Evolutionary conservation across 176 grass and related monocot genomes (phyloP), one percentile per base, ranked within the genome.

Genomic region (Phoenix dactylifera): DNA sequence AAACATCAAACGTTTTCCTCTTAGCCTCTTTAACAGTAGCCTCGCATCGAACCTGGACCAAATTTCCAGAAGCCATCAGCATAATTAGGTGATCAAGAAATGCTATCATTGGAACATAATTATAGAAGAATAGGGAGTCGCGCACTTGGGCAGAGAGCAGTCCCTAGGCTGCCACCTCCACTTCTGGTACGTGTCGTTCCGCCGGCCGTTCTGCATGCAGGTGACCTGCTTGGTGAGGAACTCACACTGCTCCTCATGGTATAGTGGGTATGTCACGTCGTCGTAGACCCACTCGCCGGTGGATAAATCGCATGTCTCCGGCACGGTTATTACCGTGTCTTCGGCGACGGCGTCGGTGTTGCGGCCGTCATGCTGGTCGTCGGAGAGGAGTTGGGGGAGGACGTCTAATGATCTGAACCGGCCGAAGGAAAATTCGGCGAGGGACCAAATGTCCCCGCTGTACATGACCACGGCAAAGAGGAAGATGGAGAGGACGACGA

Each of bases 1-100:
- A 63, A 98, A 98, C 73, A 92, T 80, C 1, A 98, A 55, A 22
- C 87, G 64, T 73, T 98, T 98, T 55, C 85, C 85, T 14, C 93
- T 52, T 68, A 97, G 76, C 66, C 72, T 51, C 72, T 85, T 77
- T 81, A 97, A 64, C 56, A 91, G 75, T n/a, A 89, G 18, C 53
- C 79, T 66, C 5, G 93, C 84, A 16, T 97, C 84, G 61, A 97
- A 97, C 59, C 93, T 97, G 18, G 7, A 60, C 17, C 15, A 28
- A 28, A 49, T 26, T 15, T 30, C 50, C n/a, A 51, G 26, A 71
- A 61, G 4, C 0, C 26, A 68, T 3, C 35, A 14, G 35, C 35
- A 12, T 44, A 44, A 12, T 44, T 44, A 44, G 35, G 35, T 2
- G 35, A 20, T 20, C 20, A 14, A 44, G 10, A 44, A 44, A 44